Evolutionary conservation across 345 rosid genomes (phyloP).

Genomic region (Hibiscus tridactylites): DNA sequence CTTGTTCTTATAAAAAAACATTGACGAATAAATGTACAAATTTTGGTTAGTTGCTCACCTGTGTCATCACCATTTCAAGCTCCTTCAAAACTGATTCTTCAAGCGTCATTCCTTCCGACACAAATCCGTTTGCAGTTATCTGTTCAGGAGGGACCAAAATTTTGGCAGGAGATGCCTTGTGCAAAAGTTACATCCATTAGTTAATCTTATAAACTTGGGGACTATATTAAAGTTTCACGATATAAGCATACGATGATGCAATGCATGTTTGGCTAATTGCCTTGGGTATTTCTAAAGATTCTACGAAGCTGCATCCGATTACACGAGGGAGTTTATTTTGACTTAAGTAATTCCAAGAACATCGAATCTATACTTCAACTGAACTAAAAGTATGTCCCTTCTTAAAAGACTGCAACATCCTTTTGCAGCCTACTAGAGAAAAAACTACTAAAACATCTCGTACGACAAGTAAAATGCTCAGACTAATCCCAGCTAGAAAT

Average conservation of each 20-base stretch:
- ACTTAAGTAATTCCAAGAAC: neutral
- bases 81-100: constrained; percentile 63
- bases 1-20: neutral
- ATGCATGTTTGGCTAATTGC: neutral
- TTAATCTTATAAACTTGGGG: neutral
- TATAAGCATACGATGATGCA: constrained; percentile 5
- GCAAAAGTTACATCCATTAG: constrained; percentile 14
- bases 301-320: neutral
- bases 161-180: constrained; percentile 20
- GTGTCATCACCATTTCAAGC: constrained; percentile 52
- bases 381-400: no score
- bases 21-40: neutral
- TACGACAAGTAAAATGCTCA: neutral
- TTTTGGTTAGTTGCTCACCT: constrained; percentile 31
- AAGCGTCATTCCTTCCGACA: constrained; percentile 27
- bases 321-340: neutral
- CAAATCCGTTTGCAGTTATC: constrained; percentile 19
- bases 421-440: neutral
- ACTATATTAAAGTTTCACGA: neutral
- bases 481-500: neutral
- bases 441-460: neutral
- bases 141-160: constrained; percentile 19
- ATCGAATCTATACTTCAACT: neutral
- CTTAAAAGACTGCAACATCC: neutral
- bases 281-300: neutral